Percentiles rank a stretch among this genome's conserved stretches.
Evolutionary conservation across 192 early-diverging fungal species (phyloP).

Genomic region (Obelidium mucronatum): DNA sequence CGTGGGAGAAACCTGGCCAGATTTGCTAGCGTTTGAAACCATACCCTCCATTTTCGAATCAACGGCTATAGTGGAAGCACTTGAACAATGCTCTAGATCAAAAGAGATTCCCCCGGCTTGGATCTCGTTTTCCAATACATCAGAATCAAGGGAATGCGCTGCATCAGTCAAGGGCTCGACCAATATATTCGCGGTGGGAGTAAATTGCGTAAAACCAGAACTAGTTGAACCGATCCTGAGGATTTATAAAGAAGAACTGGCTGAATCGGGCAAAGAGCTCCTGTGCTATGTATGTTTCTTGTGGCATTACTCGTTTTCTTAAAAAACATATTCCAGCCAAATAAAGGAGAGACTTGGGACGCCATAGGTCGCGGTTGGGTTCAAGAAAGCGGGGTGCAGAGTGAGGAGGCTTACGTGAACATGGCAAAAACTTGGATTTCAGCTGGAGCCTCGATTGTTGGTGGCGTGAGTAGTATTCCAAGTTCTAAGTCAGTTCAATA

Average conservation of each 20-base stretch:
- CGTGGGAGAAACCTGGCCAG: conserved; percentile 40
- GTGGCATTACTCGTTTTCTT: not conserved
- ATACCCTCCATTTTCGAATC: conserved; percentile 68
- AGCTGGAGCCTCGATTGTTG: conserved; percentile 31
- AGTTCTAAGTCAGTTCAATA: not conserved
- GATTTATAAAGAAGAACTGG: not conserved
- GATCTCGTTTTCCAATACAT: conserved; percentile 68
- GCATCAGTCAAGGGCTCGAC: conserved; percentile 31
- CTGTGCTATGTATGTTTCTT: conserved; percentile 21
- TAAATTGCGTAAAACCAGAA: conserved; percentile 70
- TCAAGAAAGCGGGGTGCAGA: not conserved
- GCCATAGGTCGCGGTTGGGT: conserved; percentile 24
- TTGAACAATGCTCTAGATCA: not conserved
- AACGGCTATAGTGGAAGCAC: conserved; percentile 48
- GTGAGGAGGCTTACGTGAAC: not conserved
- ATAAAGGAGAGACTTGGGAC: conserved; percentile 41
- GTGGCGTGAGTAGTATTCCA: no score
- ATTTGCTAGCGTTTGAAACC: conserved; percentile 75
- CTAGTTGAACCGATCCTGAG: conserved; percentile 35
- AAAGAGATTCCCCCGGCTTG: conserved; percentile 50
- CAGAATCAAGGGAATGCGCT: conserved; percentile 58
- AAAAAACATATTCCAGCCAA: conserved; percentile 17
- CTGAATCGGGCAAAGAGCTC: conserved; percentile 1
- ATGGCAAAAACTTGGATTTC: conserved; percentile 26
- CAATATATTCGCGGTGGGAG: conserved; percentile 59